Evolutionary conservation across 1,284 basidiomycete species (phyloP).

Genomic region (Trichosporon faecale): DNA sequence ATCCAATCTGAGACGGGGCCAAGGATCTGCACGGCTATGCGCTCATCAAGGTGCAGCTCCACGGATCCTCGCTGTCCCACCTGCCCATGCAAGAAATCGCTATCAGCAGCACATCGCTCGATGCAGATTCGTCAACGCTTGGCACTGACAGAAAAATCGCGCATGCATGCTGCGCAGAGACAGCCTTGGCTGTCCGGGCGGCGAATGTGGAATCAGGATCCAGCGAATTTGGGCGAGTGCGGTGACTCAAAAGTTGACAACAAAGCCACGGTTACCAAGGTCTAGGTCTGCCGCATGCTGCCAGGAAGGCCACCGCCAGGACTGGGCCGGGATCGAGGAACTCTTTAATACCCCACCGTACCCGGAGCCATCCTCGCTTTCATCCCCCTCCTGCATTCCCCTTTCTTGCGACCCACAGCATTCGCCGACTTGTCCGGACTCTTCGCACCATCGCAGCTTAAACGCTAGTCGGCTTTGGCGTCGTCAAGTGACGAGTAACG

Average conservation of each 20-base stretch:
- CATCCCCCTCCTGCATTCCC: neutral
- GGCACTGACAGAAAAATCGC: neutral
- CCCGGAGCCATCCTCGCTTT: neutral
- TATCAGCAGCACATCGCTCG: neutral
- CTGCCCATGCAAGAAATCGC: neutral
- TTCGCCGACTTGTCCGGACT: neutral
- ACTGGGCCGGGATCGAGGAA: neutral
- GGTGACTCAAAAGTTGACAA: slow-evolving; percentile 3
- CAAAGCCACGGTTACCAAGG: neutral
- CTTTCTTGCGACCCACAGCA: neutral
- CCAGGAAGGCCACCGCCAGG: too few species aligned
- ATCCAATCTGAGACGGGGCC: neutral
- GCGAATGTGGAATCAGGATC: neutral
- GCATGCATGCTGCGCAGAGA: neutral
- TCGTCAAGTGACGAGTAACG: neutral
- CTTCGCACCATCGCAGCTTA: neutral
- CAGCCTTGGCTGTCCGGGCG: neutral
- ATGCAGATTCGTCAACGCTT: neutral
- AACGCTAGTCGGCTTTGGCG: neutral
- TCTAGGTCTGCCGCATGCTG: neutral
- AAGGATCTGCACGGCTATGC: neutral
- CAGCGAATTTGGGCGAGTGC: neutral
- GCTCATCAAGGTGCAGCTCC: neutral
- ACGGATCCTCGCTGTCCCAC: neutral
- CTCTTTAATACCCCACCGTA: neutral